Evolutionary conservation across 2,329 filamentous ascomycete species (phyloP).

Genomic region (Penicillium corylophilum): DNA sequence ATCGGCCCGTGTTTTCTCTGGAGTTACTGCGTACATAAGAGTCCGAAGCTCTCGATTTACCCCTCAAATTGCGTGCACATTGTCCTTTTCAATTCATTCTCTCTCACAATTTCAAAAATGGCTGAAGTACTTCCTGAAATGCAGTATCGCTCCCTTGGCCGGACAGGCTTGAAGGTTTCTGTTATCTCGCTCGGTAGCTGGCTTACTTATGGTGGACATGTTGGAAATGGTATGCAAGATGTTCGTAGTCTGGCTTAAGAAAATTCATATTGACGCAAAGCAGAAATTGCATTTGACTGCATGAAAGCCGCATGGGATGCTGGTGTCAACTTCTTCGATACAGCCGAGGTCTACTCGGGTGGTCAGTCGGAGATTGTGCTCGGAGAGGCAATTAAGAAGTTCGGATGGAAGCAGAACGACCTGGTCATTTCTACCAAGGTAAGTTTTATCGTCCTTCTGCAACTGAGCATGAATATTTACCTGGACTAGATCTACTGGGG

Average conservation of each 20-base stretch:
- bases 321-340: slow-evolving; percentile 59
- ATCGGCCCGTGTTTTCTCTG: slow-evolving; percentile 4
- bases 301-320: slow-evolving; percentile 56
- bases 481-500: slow-evolving; percentile 62
- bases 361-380: slow-evolving; percentile 57
- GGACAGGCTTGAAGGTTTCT: slow-evolving; percentile 71
- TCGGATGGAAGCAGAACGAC: slow-evolving; percentile 58
- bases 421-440: slow-evolving; percentile 59
- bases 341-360: slow-evolving; percentile 53
- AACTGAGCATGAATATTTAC: neutral
- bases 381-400: slow-evolving; percentile 58
- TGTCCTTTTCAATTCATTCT: neutral
- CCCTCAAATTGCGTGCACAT: neutral
- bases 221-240: slow-evolving; percentile 57
- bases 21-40: neutral
- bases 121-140: slow-evolving; percentile 24
- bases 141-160: slow-evolving; percentile 68
- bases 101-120: slow-evolving; percentile 9
- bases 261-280: neutral
- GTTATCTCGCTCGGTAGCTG: slow-evolving; percentile 64
- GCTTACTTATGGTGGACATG: slow-evolving; percentile 72
- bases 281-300: slow-evolving; percentile 40
- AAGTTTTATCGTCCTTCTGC: neutral
- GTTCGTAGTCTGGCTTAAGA: neutral
- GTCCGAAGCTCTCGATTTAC: neutral